These are phyloP conservation scores for Gaeumannomyces sp. DNA, from an alignment of 2,329 filamentous ascomycete genomes.

Conservation along the genomic window DNA sequence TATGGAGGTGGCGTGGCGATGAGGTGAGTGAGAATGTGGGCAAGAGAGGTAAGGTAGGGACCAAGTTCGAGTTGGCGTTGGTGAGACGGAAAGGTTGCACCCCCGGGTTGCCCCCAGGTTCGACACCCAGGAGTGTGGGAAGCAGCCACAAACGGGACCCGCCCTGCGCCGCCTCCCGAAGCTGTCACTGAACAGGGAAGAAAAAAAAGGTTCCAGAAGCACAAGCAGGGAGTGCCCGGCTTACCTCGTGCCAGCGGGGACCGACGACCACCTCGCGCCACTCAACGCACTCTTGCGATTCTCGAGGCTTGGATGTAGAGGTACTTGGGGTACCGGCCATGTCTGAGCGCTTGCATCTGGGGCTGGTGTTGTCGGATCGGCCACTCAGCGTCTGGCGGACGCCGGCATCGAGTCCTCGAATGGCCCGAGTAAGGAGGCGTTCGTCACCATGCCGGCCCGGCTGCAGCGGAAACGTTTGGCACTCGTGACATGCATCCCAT, in stretches of 20 bases:
- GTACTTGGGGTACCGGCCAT: background rate
- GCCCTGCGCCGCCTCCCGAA: background rate
- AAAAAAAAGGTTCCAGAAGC: background rate
- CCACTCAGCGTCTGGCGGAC: background rate
- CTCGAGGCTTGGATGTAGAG: background rate
- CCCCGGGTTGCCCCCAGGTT: background rate
- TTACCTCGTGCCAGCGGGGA: background rate
- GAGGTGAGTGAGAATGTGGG: background rate
- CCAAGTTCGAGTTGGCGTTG: background rate
- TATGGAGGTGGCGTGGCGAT: background rate
- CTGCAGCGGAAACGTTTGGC: background rate
- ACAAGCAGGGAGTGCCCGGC: background rate
- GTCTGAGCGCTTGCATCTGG: background rate
- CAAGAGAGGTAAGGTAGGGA: background rate
- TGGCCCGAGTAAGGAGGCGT: background rate
- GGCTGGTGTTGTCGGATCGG: background rate
- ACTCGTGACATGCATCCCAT: background rate
- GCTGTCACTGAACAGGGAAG: background rate
- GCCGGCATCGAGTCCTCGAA: background rate
- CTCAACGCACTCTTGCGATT: background rate
- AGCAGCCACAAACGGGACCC: background rate
- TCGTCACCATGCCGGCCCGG: background rate
- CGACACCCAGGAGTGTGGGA: background rate
- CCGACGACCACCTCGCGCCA: background rate
- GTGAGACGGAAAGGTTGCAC: background rate